A percentile compares a stretch with the other conserved stretches of the same genome.
These are phyloP conservation scores for Carex cristatella DNA, from an alignment of 176 grass and related monocot genomes.

Conservation along the genomic window DNA sequence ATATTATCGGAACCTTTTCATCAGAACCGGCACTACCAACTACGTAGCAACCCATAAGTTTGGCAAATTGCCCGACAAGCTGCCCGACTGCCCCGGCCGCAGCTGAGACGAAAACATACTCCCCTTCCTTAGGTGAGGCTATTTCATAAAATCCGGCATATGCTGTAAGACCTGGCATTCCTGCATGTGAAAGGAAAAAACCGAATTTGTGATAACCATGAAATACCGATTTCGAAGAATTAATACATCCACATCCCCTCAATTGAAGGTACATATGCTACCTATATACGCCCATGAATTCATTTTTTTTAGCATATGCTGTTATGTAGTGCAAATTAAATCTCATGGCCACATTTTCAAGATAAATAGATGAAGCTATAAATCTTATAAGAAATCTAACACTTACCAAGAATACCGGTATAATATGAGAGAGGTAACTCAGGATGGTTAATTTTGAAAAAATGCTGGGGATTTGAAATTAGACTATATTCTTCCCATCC, in stretches of 20 bases:
- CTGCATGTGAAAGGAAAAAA: neutral
- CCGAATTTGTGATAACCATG: neutral
- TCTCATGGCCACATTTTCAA: neutral
- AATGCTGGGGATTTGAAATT: neutral
- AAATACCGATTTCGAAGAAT: neutral
- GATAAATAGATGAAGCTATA: neutral
- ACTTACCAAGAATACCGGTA: slow-evolving; percentile 38
- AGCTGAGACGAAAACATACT: slow-evolving; percentile 43
- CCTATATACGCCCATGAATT: neutral
- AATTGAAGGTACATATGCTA: too few species aligned
- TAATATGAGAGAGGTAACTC: slow-evolving; percentile 45
- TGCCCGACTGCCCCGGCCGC: slow-evolving; percentile 47
- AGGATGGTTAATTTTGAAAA: slow-evolving; percentile 34
- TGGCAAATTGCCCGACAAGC: slow-evolving; percentile 51
- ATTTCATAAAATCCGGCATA: slow-evolving; percentile 47
- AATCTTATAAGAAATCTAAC: neutral
- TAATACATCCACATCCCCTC: too few species aligned
- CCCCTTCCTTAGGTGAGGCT: slow-evolving; percentile 41
- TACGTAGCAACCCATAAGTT: slow-evolving; percentile 45
- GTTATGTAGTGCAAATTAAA: neutral
- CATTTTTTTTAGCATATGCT: neutral
- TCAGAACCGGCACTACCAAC: slow-evolving; percentile 44
- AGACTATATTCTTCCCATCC: slow-evolving; percentile 50
- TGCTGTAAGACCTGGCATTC: slow-evolving; percentile 47
- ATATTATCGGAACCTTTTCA: slow-evolving; percentile 33